Evolutionary conservation across 306 rosid genomes (phyloP).

Genomic region (Senna tora): DNA sequence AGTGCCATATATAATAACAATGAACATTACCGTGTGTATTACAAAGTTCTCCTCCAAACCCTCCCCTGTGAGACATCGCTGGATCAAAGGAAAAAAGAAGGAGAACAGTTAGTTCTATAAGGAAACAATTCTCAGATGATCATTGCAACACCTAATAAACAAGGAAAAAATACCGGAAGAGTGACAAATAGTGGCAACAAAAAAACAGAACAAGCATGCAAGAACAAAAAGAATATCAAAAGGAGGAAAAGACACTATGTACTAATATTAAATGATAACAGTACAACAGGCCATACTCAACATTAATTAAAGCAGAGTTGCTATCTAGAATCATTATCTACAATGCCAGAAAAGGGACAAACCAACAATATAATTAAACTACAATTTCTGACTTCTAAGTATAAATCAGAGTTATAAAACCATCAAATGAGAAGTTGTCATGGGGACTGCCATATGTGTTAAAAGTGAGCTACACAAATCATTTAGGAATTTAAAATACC

Average conservation of each 20-base stretch:
- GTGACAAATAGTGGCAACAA: conserved; percentile 15
- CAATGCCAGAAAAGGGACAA: conserved; percentile 18
- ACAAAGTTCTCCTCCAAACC: conserved; percentile 88
- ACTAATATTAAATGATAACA: conserved; percentile 21
- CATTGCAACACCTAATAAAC: conserved; percentile 16
- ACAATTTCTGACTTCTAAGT: neutral
- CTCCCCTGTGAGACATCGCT: conserved; percentile 95
- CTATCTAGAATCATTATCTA: conserved; percentile 24
- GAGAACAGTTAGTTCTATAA: conserved; percentile 7
- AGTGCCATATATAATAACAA: conserved; percentile 18
- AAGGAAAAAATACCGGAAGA: conserved; percentile 24
- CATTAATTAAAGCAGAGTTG: conserved; percentile 9
- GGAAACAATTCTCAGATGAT: conserved; percentile 21
- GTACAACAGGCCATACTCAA: neutral
- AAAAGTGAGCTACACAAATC: conserved; percentile 11
- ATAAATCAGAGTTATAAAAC: conserved; percentile 24
- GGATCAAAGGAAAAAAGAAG: conserved; percentile 43
- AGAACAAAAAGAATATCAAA: neutral
- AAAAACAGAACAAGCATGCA: conserved; percentile 7
- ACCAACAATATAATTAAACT: conserved; percentile 11
- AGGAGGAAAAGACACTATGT: neutral
- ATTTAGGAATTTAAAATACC: neutral
- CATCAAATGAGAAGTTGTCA: neutral
- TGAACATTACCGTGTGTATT: conserved; percentile 69
- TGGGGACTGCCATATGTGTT: neutral